phyloP scores from a whole-genome alignment of 2,329 filamentous ascomycete genomes.

The Coniochaeta pulveracea region DNA sequence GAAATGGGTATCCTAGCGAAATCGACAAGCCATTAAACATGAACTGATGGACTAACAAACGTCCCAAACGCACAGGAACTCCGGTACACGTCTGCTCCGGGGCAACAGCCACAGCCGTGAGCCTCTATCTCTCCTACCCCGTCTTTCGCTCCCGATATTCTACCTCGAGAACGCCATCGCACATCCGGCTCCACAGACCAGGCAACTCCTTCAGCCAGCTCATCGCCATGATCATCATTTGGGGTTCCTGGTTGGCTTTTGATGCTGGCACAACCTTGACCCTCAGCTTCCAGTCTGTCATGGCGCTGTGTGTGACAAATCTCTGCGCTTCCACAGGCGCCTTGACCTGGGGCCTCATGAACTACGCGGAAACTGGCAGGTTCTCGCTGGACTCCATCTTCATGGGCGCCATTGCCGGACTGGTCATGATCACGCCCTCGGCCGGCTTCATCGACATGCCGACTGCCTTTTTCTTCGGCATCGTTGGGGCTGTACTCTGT shows the following conservation, averaged over 20 bases:
- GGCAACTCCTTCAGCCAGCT: conserved; percentile 36
- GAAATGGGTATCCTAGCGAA: conserved; percentile 1
- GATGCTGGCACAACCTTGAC: conserved; percentile 35
- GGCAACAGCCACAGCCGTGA: conserved; percentile 28
- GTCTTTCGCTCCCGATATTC: conserved; percentile 33
- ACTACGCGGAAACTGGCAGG: conserved; percentile 22
- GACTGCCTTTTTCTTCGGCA: conserved; percentile 34
- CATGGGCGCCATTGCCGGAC: conserved; percentile 38
- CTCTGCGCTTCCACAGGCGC: conserved; percentile 33
- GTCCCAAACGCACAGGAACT: conserved; percentile 20
- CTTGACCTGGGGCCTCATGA: conserved; percentile 32
- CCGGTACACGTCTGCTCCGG: conserved; percentile 29
- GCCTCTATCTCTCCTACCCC: conserved; percentile 37
- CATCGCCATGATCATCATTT: conserved; percentile 35
- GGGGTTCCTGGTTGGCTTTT: conserved; percentile 39
- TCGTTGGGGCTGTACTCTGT: conserved; percentile 32
- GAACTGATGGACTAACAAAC: not conserved
- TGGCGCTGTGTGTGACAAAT: conserved; percentile 37
- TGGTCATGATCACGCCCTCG: conserved; percentile 39
- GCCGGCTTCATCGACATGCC: conserved; percentile 33
- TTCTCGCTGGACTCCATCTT: conserved; percentile 39
- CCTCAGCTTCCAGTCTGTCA: conserved; percentile 36
- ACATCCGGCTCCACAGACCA: conserved; percentile 32
- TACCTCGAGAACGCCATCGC: conserved; percentile 28
- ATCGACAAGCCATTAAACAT: not conserved